A percentile compares a stretch with the other conserved stretches of the same genome.
These are phyloP conservation scores for Microthlaspi erraticum DNA, from an alignment of 345 rosid genomes.

Conservation along the genomic window DNA sequence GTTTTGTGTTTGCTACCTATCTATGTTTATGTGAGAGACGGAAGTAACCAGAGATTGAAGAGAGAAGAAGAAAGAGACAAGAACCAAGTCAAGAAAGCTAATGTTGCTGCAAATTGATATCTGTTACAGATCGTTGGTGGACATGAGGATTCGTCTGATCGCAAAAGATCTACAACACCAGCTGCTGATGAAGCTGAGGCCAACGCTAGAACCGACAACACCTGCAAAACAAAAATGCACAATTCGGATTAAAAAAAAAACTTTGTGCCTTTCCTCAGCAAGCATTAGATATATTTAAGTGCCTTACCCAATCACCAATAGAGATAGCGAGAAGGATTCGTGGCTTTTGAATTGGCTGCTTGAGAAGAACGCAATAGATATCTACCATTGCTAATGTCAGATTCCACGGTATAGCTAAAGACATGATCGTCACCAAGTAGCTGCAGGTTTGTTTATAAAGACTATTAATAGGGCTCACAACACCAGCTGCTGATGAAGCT, in stretches of 20 bases:
- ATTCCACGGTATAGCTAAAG: conserved; percentile 90
- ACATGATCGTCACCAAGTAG: conserved; percentile 87
- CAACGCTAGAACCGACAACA: conserved; percentile 69
- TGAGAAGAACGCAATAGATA: conserved; percentile 69
- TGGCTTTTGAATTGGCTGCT: conserved; percentile 66
- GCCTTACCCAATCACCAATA: conserved; percentile 81
- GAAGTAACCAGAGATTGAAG: conserved; percentile 85
- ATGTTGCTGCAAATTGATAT: conserved; percentile 79
- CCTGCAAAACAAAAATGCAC: conserved; percentile 48
- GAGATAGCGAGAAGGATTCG: conserved; percentile 63
- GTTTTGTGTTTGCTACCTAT: conserved; percentile 34
- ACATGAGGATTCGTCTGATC: conserved; percentile 47
- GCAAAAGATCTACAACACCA: conserved; percentile 74
- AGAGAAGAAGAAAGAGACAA: conserved; percentile 75
- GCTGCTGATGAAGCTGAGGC: conserved; percentile 87
- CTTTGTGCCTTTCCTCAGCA: conserved; percentile 16
- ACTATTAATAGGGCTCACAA: too few species aligned
- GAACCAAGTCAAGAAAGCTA: conserved; percentile 91
- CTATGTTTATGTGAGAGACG: conserved; percentile 48
- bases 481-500: conserved; percentile 83
- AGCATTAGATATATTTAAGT: background rate
- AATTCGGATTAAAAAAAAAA: background rate
- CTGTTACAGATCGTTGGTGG: conserved; percentile 66
- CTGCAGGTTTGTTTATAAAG: conserved; percentile 55
- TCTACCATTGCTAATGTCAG: conserved; percentile 78